phyloP scores from a whole-genome alignment of 2,329 filamentous ascomycete genomes.

The Sclerotinia trifoliorum region DNA sequence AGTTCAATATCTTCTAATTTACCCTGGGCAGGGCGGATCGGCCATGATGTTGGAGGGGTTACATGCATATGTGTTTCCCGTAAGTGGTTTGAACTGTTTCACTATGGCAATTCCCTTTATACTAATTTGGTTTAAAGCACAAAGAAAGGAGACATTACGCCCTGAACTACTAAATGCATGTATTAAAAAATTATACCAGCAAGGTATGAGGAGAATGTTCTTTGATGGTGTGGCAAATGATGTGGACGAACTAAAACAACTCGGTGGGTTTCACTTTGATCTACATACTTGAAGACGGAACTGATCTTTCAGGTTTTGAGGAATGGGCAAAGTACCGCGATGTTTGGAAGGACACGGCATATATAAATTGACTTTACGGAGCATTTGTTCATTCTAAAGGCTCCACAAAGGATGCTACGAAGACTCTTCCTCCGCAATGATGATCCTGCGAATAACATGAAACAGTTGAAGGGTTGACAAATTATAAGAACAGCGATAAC shows the following conservation, averaged over 20 bases:
- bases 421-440: conserved; percentile 4
- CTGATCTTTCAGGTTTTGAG: conserved; percentile 48
- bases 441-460: background rate
- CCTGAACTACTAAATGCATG: conserved; percentile 55
- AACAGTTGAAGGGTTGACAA: background rate
- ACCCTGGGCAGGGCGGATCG: conserved; percentile 55
- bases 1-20: conserved; percentile 51
- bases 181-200: conserved; percentile 47
- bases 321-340: conserved; percentile 60
- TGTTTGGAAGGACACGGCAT: conserved; percentile 47
- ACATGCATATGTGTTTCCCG: conserved; percentile 60
- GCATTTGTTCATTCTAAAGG: background rate
- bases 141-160: conserved; percentile 48
- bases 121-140: conserved; percentile 27
- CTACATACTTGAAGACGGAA: background rate
- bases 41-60: conserved; percentile 54
- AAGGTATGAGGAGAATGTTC: conserved; percentile 55
- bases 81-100: conserved; percentile 40
- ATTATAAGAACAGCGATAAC: background rate
- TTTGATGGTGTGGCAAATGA: conserved; percentile 55
- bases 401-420: background rate
- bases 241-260: conserved; percentile 50
- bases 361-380: background rate
- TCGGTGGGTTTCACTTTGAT: conserved; percentile 46
- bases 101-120: background rate